Percentiles rank a stretch among this genome's conserved stretches.
These are phyloP conservation scores for Chamaecyparis obtusa DNA, from an alignment of 75 land plant genomes.

Conservation along the genomic window DNA sequence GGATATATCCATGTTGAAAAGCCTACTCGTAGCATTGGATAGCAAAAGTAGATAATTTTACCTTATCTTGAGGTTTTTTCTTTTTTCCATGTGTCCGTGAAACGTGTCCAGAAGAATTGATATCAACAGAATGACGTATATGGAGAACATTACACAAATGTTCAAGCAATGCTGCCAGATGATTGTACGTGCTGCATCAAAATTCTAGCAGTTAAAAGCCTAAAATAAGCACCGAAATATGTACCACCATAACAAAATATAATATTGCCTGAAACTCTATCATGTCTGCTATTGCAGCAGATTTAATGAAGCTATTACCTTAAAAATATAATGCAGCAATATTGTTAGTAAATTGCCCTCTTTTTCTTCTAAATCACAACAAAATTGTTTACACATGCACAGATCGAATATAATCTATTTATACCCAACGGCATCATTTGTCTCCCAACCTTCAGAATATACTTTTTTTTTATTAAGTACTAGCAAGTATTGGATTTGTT, in stretches of 20 bases:
- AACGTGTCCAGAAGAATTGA: background rate
- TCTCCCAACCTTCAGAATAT: background rate
- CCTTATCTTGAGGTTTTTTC: background rate
- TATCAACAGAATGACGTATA: background rate
- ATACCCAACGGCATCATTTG: background rate
- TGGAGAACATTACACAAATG: conserved; percentile 1
- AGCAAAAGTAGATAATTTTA: background rate
- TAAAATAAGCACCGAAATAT: background rate
- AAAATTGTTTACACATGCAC: background rate
- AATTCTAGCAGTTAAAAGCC: background rate
- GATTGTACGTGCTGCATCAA: conserved; percentile 10
- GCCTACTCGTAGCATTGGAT: background rate
- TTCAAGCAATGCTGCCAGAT: conserved; percentile 7
- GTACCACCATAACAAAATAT: background rate
- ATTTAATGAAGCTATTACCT: background rate
- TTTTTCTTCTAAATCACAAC: background rate
- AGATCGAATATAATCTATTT: background rate
- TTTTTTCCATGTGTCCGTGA: background rate
- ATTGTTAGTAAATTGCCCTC: background rate
- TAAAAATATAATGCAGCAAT: background rate
- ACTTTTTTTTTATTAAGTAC: background rate
- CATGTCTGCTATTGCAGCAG: background rate
- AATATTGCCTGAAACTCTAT: background rate
- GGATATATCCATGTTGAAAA: background rate
- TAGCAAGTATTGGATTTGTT: background rate